Evolutionary conservation across 805 yeast genomes (phyloP).

Genomic region (Cyberlindnera mississippiensis): DNA sequence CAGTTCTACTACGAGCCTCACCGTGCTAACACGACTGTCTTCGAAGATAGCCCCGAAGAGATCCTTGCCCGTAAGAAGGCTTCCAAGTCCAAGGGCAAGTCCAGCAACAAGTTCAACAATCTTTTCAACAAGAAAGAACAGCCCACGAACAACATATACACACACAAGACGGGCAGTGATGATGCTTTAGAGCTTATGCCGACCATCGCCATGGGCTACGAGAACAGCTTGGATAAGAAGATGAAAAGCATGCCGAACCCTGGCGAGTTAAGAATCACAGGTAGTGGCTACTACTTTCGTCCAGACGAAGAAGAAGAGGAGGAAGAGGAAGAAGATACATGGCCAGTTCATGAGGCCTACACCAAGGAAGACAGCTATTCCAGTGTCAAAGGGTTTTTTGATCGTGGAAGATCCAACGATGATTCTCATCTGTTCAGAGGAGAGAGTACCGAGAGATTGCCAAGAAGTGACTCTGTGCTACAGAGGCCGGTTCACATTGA

Average conservation of each 20-base stretch:
- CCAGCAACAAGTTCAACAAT: constrained; percentile 2
- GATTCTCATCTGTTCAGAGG: neutral
- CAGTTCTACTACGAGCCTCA: constrained; percentile 12
- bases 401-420: neutral
- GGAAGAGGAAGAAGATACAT: neutral
- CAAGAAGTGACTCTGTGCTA: neutral
- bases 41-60: constrained; percentile 13
- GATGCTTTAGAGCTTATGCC: constrained; percentile 26
- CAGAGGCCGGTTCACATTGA: neutral
- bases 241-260: constrained; percentile 13
- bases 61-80: constrained; percentile 1
- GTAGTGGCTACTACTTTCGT: constrained; percentile 22
- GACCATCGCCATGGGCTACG: constrained; percentile 27
- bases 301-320: constrained; percentile 6
- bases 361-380: neutral
- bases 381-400: neutral
- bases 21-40: constrained; percentile 13
- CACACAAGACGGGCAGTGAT: constrained; percentile 17
- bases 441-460: too few relatives aligned
- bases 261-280: constrained; percentile 26
- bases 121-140: constrained; percentile 2
- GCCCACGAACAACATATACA: constrained; percentile 6
- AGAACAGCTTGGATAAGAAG: constrained; percentile 21
- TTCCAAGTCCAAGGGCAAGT: neutral
- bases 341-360: constrained; percentile 1